phyloP scores from a whole-genome alignment of 805 yeast genomes.

The Lipomyces chichibuensis region DNA sequence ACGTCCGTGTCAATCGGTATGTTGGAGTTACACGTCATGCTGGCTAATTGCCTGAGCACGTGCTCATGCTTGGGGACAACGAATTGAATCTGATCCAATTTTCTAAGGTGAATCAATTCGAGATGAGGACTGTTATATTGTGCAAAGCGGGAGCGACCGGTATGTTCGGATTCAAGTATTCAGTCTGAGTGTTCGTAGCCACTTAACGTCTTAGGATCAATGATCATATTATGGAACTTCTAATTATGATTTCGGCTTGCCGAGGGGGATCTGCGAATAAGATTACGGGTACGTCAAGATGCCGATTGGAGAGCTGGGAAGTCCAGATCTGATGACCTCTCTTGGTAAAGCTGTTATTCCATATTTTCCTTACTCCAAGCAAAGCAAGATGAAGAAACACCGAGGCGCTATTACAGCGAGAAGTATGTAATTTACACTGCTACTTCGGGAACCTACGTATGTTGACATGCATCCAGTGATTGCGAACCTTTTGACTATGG shows the following conservation, averaged over 20 bases:
- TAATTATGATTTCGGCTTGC: slow-evolving; percentile 92
- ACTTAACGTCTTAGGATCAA: slow-evolving; percentile 59
- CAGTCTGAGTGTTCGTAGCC: slow-evolving; percentile 82
- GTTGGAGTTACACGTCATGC: slow-evolving; percentile 1
- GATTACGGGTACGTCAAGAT: slow-evolving; percentile 56
- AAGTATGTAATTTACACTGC: slow-evolving; percentile 34
- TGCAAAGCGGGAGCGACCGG: slow-evolving; percentile 38
- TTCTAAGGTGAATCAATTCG: slow-evolving; percentile 55
- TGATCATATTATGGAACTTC: slow-evolving; percentile 94
- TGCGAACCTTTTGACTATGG: slow-evolving; percentile 92
- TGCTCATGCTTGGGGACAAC: neutral
- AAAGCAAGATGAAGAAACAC: slow-evolving; percentile 97
- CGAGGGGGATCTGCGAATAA: slow-evolving; percentile 98
- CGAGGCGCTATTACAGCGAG: slow-evolving; percentile 98
- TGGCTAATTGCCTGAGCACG: neutral
- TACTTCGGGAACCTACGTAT: neutral
- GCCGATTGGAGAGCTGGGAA: neutral
- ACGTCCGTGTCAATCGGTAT: slow-evolving; percentile 94
- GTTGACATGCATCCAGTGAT: slow-evolving; percentile 56
- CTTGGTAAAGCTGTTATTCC: slow-evolving; percentile 78
- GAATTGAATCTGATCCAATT: neutral
- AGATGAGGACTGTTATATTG: slow-evolving; percentile 69
- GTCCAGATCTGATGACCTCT: neutral
- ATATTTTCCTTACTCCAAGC: slow-evolving; percentile 96
- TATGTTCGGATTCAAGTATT: neutral